Base-by-base conservation (phyloP, 2,329 filamentous ascomycete genomes). In the Neofusicoccum cordaticola region DNA sequence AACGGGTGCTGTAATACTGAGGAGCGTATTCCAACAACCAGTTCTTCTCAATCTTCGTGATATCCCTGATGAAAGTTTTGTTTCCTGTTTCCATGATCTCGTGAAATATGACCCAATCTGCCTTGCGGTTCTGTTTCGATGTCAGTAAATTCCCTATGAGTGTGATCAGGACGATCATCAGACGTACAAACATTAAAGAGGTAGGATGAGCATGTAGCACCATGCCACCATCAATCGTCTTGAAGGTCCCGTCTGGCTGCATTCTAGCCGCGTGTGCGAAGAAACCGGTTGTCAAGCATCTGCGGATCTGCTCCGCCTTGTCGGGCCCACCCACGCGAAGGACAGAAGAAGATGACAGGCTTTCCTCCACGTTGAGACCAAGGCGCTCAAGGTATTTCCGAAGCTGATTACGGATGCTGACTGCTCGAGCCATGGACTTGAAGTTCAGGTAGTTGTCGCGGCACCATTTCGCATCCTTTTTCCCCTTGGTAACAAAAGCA, bases 81-180 rank as follows among this genome's bases (percentile, higher is more conserved):
- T 86, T 87, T 9, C 90, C 87, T 4, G 91, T 96, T 80, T 98
- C 92, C 83, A 97, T 87, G 42, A 97, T 87, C 79, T 97, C 94
- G 71, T 96, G 90, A 73, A 97, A 99, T 39, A 99, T 85, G 9
- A 98, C 93, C 93, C 94, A 98, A 68, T 97, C 93, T 11, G 92
- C 92, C 80, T 96, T 97, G 64, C 93, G 88, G 77, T 97, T 96
- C 83, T 84, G 31, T 44, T 51, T 19, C 4, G 7, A 19, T 47
- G 41, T 51, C 15, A 52, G 12, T 39, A 44, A n/a, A 5, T 4
- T 0, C n/a, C 66, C 35, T 50, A 34, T 31, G 2, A 27, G 6
- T 2, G 17, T 35, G 47, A 34, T 31, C 5, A 22, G 5, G n/a
- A 19, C 13, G 8, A 12, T 31, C 9, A 13, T 12, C 51, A 22